Base-by-base conservation (phyloP, 2,329 filamentous ascomycete species). In the Fusarium avenaceum region DNA sequence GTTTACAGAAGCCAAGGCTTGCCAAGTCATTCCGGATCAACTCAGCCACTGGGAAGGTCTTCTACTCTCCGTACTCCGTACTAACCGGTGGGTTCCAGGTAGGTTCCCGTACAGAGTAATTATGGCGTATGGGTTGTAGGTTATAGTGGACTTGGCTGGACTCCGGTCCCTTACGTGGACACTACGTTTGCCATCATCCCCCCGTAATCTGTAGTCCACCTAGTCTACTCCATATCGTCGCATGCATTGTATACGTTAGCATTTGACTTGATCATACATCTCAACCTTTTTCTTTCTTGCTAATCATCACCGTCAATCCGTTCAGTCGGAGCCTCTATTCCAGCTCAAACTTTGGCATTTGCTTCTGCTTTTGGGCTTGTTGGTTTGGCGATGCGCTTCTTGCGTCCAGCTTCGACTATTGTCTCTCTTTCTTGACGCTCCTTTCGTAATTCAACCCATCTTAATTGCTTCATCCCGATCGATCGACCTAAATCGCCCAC, bases 361-460 rank as follows among this genome's bases (percentile, higher is more conserved):
- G 17, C 35, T 38, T 38, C 17, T n/a, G 35, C 35, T n/a, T 38
- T 38, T 38, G 54, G 32, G 30, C 45, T 57, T 53, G 51, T 48
- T 40, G 56, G 55, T 53, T 69, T 72, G 71, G 70, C 71, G 67
- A 68, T 60, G 65, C 61, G 48, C 68, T 70, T 69, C 52, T 70
- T 59, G 63, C 51, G 42, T 59, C 57, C 56, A 58, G 53, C 59
- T 65, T 63, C 63, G 32, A 43, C 28, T 59, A 63, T 60, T 58
- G 63, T 72, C 69, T 64, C 68, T 74, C 71, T 58, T 74, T 73
- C 65, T 62, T 71, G 52, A 74, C 72, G 48, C 63, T 74, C 72
- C 58, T 74, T 72, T 64, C 55, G 57, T 62, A 50, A 59, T 58
- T 56, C 54, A 47, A 47, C 55, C 55, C 54, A 52, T 69, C 60